Conservation (phyloP, 1,284 basidiomycete genomes). For the Mycena sp. region DNA sequence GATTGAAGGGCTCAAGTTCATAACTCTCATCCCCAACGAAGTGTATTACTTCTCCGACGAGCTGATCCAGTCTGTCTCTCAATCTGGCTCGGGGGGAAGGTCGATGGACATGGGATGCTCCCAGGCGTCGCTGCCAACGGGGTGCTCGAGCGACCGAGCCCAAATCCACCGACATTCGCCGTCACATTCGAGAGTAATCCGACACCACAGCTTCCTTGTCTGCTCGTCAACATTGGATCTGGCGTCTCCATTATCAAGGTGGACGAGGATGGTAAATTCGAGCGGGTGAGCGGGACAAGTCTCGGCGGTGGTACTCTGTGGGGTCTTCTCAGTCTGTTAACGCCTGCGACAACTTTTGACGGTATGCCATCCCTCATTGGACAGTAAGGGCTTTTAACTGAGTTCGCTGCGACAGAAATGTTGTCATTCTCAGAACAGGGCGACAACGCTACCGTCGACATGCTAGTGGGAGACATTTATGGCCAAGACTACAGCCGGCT, state of each 20-base stretch:
- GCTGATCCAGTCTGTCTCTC: slow-evolving; percentile 89
- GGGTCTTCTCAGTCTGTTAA: slow-evolving; percentile 94
- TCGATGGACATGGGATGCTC: slow-evolving; percentile 3
- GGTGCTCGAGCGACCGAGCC: slow-evolving; percentile 87
- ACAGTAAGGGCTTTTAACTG: slow-evolving; percentile 25
- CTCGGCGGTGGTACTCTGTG: slow-evolving; percentile 99
- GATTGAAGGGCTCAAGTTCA: slow-evolving; percentile 97
- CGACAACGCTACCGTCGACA: slow-evolving; percentile 95
- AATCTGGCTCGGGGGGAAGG: slow-evolving; percentile 49
- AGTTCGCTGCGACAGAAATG: slow-evolving; percentile 80
- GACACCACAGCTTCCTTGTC: slow-evolving; percentile 91
- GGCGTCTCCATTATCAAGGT: slow-evolving; percentile 99
- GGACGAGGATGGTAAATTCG: slow-evolving; percentile 94
- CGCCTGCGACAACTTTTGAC: slow-evolving; percentile 96
- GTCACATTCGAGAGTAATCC: slow-evolving; percentile 87
- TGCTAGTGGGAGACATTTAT: slow-evolving; percentile 99
- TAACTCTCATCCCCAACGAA: slow-evolving; percentile 96
- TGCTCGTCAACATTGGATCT: slow-evolving; percentile 98
- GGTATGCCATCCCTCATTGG: slow-evolving; percentile 61
- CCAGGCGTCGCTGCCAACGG: slow-evolving; percentile 26
- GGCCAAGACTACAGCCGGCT: slow-evolving; percentile 94
- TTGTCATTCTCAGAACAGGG: slow-evolving; percentile 92
- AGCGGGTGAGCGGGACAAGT: slow-evolving; percentile 97
- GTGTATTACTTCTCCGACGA: slow-evolving; percentile 99
- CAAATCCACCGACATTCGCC: slow-evolving; percentile 90